Evolutionary conservation across 148 eudicot genomes (phyloP).

Genomic region (Cornus florida): DNA sequence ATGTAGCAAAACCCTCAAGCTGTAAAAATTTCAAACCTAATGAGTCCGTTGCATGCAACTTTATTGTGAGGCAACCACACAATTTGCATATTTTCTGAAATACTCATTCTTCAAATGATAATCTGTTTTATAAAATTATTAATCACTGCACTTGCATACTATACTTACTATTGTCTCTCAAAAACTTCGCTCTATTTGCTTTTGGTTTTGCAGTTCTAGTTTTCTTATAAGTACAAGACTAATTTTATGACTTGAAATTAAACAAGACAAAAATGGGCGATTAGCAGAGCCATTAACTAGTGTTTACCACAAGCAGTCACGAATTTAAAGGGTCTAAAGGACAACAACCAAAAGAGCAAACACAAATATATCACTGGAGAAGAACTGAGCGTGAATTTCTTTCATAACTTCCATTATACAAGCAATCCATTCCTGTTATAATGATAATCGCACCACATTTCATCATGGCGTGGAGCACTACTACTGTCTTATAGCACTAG

Average conservation of each 20-base stretch:
- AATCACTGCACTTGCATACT: background rate
- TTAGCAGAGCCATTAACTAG: background rate
- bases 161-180: background rate
- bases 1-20: slow-evolving; percentile 77
- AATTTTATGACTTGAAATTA: background rate
- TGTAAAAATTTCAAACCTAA: slow-evolving; percentile 27
- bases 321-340: background rate
- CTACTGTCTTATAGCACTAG: background rate
- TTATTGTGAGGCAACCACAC: background rate
- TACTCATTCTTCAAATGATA: background rate
- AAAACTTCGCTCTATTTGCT: background rate
- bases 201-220: background rate
- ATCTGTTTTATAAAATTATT: slow-evolving; percentile 1
- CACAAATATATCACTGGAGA: background rate
- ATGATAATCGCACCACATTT: background rate
- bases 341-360: background rate
- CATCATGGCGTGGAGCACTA: background rate
- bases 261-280: background rate
- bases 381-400: background rate
- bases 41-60: slow-evolving; percentile 2
- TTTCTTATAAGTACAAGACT: background rate
- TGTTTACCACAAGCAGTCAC: background rate
- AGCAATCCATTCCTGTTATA: background rate
- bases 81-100: background rate
- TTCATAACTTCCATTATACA: background rate